A percentile compares a stretch with the other conserved stretches of the same genome.
phyloP scores from a whole-genome alignment of 2,329 filamentous ascomycete species.

The Aspergillus aculeatinus region DNA sequence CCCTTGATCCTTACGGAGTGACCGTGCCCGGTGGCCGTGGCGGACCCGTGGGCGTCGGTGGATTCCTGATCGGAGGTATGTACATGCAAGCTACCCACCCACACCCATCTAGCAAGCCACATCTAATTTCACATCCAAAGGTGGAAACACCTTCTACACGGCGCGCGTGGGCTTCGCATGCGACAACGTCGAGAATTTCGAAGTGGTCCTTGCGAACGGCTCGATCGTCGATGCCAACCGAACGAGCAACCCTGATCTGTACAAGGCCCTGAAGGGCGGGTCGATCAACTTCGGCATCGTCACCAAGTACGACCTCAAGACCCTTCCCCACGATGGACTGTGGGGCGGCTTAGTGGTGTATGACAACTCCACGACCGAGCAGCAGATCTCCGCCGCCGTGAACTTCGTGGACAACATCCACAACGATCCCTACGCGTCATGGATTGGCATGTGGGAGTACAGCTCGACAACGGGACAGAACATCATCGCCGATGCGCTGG shows the following conservation, averaged over 20 bases:
- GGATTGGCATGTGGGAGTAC: constrained; percentile 44
- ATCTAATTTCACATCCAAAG: neutral
- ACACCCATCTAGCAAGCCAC: neutral
- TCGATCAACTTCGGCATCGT: constrained; percentile 56
- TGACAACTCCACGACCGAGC: constrained; percentile 14
- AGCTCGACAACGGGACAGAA: constrained; percentile 19
- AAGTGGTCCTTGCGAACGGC: constrained; percentile 55
- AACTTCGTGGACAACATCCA: constrained; percentile 22
- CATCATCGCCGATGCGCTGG: constrained; percentile 6
- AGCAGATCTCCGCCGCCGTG: constrained; percentile 20
- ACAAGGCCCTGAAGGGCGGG: constrained; percentile 55
- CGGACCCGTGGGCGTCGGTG: constrained; percentile 23
- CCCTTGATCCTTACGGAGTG: constrained; percentile 15
- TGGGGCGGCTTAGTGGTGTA: constrained; percentile 27
- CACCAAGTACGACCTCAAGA: constrained; percentile 25
- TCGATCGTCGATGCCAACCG: constrained; percentile 48
- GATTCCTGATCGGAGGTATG: constrained; percentile 24
- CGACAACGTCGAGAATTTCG: constrained; percentile 51
- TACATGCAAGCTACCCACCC: neutral
- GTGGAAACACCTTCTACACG: constrained; percentile 51
- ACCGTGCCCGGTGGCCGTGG: constrained; percentile 23
- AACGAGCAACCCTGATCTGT: constrained; percentile 50
- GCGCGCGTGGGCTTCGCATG: constrained; percentile 50
- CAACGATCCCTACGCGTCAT: constrained; percentile 23
- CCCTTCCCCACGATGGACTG: constrained; percentile 17